phyloP scores from a whole-genome alignment of 371 early-diverging fungal species.

The Circinella umbellata region DNA sequence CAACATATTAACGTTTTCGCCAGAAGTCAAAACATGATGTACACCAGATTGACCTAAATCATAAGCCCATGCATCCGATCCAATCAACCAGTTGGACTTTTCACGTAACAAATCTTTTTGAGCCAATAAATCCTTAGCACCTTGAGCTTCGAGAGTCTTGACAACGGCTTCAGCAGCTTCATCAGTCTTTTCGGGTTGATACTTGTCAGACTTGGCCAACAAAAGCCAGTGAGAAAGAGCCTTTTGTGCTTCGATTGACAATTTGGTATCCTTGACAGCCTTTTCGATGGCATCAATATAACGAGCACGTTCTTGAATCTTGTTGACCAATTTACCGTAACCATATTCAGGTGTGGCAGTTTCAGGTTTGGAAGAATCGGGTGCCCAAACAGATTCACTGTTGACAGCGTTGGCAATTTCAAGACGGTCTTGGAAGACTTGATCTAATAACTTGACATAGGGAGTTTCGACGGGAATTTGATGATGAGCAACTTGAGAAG shows the following conservation, averaged over 20 bases:
- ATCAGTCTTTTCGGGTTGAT: slow-evolving; percentile 44
- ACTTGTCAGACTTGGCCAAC: slow-evolving; percentile 60
- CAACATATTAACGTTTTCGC: slow-evolving; percentile 87
- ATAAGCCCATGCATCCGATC: slow-evolving; percentile 85
- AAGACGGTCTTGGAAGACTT: slow-evolving; percentile 79
- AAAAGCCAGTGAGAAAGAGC: slow-evolving; percentile 73
- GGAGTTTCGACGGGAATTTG: slow-evolving; percentile 63
- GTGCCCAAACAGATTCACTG: slow-evolving; percentile 53
- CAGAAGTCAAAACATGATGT: slow-evolving; percentile 86
- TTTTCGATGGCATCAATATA: slow-evolving; percentile 66
- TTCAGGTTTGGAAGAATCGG: slow-evolving; percentile 37
- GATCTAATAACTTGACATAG: slow-evolving; percentile 80
- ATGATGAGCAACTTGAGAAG: neutral
- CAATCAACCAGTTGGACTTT: slow-evolving; percentile 87
- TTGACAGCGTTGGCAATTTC: slow-evolving; percentile 77
- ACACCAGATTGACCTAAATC: slow-evolving; percentile 90
- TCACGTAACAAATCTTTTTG: slow-evolving; percentile 49
- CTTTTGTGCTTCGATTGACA: slow-evolving; percentile 60
- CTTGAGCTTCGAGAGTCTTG: slow-evolving; percentile 40
- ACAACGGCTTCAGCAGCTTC: slow-evolving; percentile 43
- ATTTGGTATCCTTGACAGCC: slow-evolving; percentile 56
- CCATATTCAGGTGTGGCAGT: slow-evolving; percentile 86
- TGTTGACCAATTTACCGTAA: slow-evolving; percentile 74
- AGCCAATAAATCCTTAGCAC: slow-evolving; percentile 31
- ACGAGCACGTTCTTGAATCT: slow-evolving; percentile 72